phyloP scores from a whole-genome alignment of 371 early-diverging fungal species.

The Mortierella sp. region DNA sequence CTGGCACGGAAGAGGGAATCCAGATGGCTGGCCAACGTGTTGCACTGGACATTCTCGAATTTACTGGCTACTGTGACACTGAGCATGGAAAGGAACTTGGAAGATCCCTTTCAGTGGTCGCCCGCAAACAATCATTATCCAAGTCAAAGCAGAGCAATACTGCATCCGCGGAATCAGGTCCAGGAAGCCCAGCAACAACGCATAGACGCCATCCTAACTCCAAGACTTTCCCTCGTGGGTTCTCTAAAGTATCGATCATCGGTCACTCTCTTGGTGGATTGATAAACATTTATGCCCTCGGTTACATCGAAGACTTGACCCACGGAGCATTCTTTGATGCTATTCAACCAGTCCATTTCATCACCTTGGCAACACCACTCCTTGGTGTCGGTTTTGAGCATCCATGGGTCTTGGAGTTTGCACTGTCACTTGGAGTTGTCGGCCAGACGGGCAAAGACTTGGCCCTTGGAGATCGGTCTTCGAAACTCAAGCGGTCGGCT shows the following conservation, averaged over 20 bases:
- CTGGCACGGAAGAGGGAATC: slow-evolving; percentile 55
- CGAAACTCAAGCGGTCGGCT: slow-evolving; percentile 15
- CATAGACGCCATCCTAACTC: not conserved
- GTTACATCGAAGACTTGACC: slow-evolving; percentile 53
- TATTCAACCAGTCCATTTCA: slow-evolving; percentile 49
- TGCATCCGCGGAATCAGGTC: not conserved
- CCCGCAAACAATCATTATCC: slow-evolving; percentile 7
- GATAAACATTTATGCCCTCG: slow-evolving; percentile 54
- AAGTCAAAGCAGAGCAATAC: not conserved
- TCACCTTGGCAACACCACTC: slow-evolving; percentile 53
- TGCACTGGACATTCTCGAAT: slow-evolving; percentile 48
- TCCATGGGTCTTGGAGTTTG: slow-evolving; percentile 52
- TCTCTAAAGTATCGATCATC: slow-evolving; percentile 53
- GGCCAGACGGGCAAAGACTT: slow-evolving; percentile 59
- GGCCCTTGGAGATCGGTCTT: slow-evolving; percentile 28
- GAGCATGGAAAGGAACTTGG: slow-evolving; percentile 25
- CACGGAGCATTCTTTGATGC: slow-evolving; percentile 47
- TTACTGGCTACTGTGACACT: slow-evolving; percentile 42
- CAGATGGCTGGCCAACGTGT: slow-evolving; percentile 54
- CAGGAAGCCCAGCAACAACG: slow-evolving; percentile 1
- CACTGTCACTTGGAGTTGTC: slow-evolving; percentile 33
- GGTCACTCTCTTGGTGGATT: slow-evolving; percentile 59
- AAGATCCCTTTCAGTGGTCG: slow-evolving; percentile 5
- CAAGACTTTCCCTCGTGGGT: slow-evolving; percentile 24
- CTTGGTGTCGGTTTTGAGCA: slow-evolving; percentile 54